These are phyloP conservation scores for Cucumis hystrix DNA, from an alignment of 306 rosid genomes.

Conservation along the genomic window DNA sequence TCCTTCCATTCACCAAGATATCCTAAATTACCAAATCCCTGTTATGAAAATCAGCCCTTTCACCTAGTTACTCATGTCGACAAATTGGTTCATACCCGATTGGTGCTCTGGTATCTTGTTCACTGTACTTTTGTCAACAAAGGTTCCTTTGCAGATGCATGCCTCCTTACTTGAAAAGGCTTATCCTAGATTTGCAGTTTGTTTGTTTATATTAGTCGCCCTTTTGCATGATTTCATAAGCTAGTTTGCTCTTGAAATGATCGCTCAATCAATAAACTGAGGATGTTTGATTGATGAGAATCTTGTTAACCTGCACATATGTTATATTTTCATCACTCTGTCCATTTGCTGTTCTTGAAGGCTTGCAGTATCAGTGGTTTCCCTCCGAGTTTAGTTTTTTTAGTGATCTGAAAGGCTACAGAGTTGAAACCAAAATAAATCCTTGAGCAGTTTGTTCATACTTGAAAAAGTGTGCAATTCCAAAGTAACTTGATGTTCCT, in stretches of 20 bases:
- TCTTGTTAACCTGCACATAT: not conserved
- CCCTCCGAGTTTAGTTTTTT: not conserved
- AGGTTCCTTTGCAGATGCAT: not conserved
- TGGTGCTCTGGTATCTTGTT: not conserved
- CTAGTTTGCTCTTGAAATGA: not conserved
- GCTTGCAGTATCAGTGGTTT: not conserved
- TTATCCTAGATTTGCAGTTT: not conserved
- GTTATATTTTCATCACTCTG: not conserved
- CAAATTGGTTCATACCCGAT: not conserved
- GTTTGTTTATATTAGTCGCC: not conserved
- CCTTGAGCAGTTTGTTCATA: not conserved
- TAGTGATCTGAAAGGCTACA: not conserved
- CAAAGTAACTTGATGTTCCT: slow-evolving; percentile 1
- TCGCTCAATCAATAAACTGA: not conserved
- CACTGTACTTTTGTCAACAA: not conserved
- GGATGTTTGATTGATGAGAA: not conserved
- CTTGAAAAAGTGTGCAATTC: not conserved
- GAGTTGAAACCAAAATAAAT: not conserved
- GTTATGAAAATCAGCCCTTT: not conserved
- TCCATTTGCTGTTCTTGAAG: not conserved
- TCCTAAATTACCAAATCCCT: not conserved
- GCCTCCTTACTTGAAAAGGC: not conserved
- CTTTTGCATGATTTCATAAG: not conserved
- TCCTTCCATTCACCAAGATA: not conserved
- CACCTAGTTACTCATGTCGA: not conserved